phyloP scores from a whole-genome alignment of 108 stramenopile genomes.

The Cyclotella atomus region DNA sequence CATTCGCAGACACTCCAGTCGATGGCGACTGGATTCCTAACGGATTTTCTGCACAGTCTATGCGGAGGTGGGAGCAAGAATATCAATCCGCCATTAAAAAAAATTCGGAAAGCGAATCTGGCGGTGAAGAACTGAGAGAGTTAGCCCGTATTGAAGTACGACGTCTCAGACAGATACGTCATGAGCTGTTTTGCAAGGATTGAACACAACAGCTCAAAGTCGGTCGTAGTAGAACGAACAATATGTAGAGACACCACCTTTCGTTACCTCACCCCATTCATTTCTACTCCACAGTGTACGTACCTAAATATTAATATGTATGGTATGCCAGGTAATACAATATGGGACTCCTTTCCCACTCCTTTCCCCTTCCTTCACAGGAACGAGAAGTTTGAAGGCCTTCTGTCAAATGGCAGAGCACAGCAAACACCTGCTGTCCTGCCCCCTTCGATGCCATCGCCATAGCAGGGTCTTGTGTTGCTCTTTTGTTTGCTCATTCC shows the following conservation, averaged over 20 bases:
- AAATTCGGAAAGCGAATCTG: constrained; percentile 8
- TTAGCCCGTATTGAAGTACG: constrained; percentile 24
- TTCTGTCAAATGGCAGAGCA: background rate
- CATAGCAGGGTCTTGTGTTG: too few species aligned
- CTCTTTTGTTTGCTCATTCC: too few species aligned
- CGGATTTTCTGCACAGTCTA: constrained; percentile 11
- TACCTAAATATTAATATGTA: too few species aligned
- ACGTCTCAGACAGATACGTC: constrained; percentile 15
- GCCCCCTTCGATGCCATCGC: too few species aligned
- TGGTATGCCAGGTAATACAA: background rate
- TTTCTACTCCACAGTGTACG: too few species aligned
- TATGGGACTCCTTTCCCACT: background rate
- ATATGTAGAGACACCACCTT: too few species aligned
- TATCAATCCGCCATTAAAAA: constrained; percentile 16
- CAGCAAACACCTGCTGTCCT: background rate
- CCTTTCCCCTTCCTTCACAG: background rate
- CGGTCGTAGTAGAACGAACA: too few species aligned
- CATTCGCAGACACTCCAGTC: constrained; percentile 27
- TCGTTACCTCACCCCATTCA: too few species aligned
- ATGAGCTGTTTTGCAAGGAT: constrained; percentile 25
- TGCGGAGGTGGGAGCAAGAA: constrained; percentile 15
- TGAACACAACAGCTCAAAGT: too few species aligned
- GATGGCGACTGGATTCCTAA: constrained; percentile 19
- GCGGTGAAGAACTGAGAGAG: constrained; percentile 19
- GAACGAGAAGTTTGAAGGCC: background rate